Percentiles rank a stretch among this genome's conserved stretches.
Evolutionary conservation across 2,329 filamentous ascomycete species (phyloP).

Genomic region (Sclerotinia spermophila): DNA sequence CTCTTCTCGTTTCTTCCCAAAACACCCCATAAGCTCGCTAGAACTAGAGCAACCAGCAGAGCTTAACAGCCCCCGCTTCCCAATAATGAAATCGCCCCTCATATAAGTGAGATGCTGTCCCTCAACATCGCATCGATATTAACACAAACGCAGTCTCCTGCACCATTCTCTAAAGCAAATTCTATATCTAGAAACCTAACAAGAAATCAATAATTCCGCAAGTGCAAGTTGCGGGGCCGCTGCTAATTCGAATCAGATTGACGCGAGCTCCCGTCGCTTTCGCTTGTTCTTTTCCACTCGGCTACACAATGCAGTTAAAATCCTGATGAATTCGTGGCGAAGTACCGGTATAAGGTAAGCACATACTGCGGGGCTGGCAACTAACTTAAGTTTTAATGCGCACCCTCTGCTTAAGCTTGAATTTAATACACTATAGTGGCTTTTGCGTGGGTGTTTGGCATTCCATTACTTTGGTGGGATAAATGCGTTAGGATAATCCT

Average conservation of each 20-base stretch:
- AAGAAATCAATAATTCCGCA: not conserved
- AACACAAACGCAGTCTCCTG: not conserved
- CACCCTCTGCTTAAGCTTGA: not conserved
- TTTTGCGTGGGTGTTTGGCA: not conserved
- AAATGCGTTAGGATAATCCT: too few species aligned
- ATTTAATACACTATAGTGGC: not conserved
- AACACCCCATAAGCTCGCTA: not conserved
- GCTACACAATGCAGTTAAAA: not conserved
- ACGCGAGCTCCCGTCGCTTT: not conserved
- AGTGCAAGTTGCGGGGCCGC: not conserved
- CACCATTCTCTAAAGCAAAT: not conserved
- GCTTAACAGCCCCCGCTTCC: not conserved
- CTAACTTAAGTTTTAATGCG: too few species aligned
- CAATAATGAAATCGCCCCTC: not conserved
- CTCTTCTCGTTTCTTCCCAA: too few species aligned
- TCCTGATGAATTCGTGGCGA: not conserved
- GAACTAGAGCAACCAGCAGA: not conserved
- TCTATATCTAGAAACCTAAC: not conserved
- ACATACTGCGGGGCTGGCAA: not conserved
- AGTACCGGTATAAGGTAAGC: not conserved
- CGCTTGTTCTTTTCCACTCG: not conserved
- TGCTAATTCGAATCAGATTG: not conserved
- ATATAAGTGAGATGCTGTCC: not conserved
- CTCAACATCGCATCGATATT: not conserved
- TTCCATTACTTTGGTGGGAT: not conserved